phyloP scores from a whole-genome alignment of 1,284 basidiomycete species.

The Porogramme epimiltina region DNA sequence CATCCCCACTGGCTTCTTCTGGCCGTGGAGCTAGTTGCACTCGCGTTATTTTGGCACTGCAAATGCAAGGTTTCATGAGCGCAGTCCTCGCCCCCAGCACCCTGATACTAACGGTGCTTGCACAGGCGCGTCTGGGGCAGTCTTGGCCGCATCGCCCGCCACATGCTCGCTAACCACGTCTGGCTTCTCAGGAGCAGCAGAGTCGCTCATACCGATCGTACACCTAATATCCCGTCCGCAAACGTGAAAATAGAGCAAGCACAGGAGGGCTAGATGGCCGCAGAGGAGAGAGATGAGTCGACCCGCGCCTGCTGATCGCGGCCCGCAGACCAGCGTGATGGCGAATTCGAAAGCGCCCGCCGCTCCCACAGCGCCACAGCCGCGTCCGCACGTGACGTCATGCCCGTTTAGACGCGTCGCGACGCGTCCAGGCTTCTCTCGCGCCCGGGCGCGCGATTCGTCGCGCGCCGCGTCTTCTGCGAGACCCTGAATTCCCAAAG shows the following conservation, averaged over 20 bases:
- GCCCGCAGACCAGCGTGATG: too few species aligned
- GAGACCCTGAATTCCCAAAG: too few species aligned
- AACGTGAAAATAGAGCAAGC: not conserved
- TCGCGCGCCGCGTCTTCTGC: too few species aligned
- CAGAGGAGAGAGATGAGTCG: not conserved
- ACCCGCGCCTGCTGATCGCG: slow-evolving; percentile 2
- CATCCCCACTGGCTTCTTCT: slow-evolving; percentile 38
- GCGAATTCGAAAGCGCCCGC: slow-evolving; percentile 1
- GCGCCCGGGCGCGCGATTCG: too few species aligned
- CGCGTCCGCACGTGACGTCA: slow-evolving; percentile 10
- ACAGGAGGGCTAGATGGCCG: not conserved
- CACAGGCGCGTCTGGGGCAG: not conserved
- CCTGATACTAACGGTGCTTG: not conserved
- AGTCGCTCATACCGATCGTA: too few species aligned
- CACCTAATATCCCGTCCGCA: too few species aligned
- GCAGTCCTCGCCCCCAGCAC: not conserved
- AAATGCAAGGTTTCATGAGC: not conserved
- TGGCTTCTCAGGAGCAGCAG: slow-evolving; percentile 6
- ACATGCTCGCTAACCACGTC: not conserved
- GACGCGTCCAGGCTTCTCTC: too few species aligned
- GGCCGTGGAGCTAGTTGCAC: slow-evolving; percentile 24
- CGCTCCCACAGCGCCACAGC: slow-evolving; percentile 3
- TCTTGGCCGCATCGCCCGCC: not conserved
- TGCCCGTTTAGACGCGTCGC: slow-evolving; percentile 17
- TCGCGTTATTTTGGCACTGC: slow-evolving; percentile 26